Evolutionary conservation across 148 eudicot genomes (phyloP).

Genomic region (Rhododendron molle): DNA sequence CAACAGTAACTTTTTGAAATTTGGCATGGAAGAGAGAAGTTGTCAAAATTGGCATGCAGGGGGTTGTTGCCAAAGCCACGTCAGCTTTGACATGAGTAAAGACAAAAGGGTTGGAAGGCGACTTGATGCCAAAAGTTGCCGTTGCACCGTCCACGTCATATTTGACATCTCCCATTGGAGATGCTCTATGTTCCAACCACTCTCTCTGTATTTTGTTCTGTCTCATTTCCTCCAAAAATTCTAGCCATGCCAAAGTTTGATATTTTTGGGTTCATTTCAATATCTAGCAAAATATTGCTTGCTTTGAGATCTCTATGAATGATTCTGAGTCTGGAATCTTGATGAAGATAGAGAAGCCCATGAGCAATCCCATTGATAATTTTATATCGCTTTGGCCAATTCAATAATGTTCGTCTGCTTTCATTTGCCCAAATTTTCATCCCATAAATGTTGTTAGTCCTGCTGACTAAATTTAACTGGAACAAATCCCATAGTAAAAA

Average conservation of each 20-base stretch:
- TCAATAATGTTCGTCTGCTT: not conserved
- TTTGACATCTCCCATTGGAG: too few relatives aligned
- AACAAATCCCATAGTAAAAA: not conserved
- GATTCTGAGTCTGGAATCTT: conserved; percentile 11
- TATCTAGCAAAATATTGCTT: conserved; percentile 19
- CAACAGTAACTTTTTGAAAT: too few relatives aligned
- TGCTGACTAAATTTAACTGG: not conserved
- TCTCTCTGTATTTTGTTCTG: not conserved
- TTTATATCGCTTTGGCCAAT: conserved; percentile 15
- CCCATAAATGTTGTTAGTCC: not conserved
- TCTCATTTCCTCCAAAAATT: conserved; percentile 13
- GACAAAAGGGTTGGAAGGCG: too few relatives aligned
- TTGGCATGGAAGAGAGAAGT: too few relatives aligned
- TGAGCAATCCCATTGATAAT: conserved; percentile 17
- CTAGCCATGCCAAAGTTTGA: conserved; percentile 28
- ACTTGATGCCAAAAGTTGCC: too few relatives aligned
- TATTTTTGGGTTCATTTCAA: conserved; percentile 26
- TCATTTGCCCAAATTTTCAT: not conserved
- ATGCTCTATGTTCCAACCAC: conserved; percentile 19
- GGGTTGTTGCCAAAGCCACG: too few relatives aligned
- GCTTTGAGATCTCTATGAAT: too few relatives aligned
- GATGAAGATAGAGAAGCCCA: conserved; percentile 20
- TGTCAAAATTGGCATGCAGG: too few relatives aligned
- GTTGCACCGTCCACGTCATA: too few relatives aligned
- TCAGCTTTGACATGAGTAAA: too few relatives aligned